Evolutionary conservation across 306 rosid genomes (phyloP).

Genomic region (Lotus japonicus): DNA sequence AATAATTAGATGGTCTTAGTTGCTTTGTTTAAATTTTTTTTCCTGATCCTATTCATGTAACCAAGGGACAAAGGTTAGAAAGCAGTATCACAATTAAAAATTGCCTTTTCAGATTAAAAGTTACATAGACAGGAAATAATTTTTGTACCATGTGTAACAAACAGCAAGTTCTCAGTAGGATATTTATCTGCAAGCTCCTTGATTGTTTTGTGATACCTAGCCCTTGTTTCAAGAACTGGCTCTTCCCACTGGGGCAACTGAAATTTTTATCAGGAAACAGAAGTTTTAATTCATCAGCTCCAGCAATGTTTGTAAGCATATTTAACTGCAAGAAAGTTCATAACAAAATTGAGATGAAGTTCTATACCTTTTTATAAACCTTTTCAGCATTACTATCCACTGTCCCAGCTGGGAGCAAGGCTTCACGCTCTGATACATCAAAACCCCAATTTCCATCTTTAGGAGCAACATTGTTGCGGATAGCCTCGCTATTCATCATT

Average conservation of each 20-base stretch:
- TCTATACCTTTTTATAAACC: slow-evolving; percentile 53
- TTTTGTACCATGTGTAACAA: slow-evolving; percentile 68
- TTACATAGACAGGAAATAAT: neutral
- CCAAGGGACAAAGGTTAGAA: neutral
- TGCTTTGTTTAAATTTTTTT: neutral
- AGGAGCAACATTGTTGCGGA: slow-evolving; percentile 49
- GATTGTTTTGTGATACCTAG: slow-evolving; percentile 49
- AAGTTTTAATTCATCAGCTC: neutral
- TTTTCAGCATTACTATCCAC: slow-evolving; percentile 47
- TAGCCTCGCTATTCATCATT: slow-evolving; percentile 58
- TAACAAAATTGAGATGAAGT: neutral
- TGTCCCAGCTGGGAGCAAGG: slow-evolving; percentile 45
- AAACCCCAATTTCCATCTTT: slow-evolving; percentile 55
- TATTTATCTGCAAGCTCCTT: slow-evolving; percentile 63
- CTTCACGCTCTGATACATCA: slow-evolving; percentile 53
- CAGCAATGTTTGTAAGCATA: neutral
- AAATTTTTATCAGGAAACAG: slow-evolving; percentile 8
- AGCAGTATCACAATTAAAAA: neutral
- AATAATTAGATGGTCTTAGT: neutral
- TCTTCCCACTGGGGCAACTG: slow-evolving; percentile 80
- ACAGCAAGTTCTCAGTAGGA: slow-evolving; percentile 63
- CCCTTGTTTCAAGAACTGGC: slow-evolving; percentile 29
- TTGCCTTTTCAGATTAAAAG: neutral
- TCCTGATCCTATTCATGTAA: neutral
- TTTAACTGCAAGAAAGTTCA: neutral